Evolutionary conservation across 371 early-diverging fungal species (phyloP).

Genomic region (Caulochytrium protostelioides): DNA sequence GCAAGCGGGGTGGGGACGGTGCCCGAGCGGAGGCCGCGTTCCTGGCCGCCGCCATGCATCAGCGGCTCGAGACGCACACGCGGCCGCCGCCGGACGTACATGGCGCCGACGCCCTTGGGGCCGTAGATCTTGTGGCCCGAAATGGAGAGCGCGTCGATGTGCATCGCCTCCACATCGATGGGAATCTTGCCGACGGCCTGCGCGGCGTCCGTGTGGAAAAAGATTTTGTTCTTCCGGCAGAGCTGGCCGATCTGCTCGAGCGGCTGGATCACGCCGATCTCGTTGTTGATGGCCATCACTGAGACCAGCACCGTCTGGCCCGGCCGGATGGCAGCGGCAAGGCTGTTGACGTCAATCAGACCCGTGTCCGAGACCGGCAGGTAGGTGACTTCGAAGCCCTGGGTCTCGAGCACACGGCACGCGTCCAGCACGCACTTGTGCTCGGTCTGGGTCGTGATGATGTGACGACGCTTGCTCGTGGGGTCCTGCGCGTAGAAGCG

Average conservation of each 20-base stretch:
- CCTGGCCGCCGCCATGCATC: conserved; percentile 96
- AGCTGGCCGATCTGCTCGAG: conserved; percentile 80
- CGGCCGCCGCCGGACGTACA: conserved; percentile 91
- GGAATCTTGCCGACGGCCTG: conserved; percentile 97
- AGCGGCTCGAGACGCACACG: conserved; percentile 86
- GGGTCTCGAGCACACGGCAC: conserved; percentile 90
- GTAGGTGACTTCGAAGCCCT: conserved; percentile 96
- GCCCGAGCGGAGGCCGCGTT: conserved; percentile 93
- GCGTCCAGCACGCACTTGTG: conserved; percentile 99
- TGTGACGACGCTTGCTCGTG: conserved; percentile 84
- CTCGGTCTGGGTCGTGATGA: conserved; percentile 97
- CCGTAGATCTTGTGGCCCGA: conserved; percentile 99
- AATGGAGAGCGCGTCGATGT: conserved; percentile 91
- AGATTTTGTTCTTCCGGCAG: conserved; percentile 67
- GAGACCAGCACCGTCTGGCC: conserved; percentile 77
- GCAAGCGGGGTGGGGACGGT: conserved; percentile 91
- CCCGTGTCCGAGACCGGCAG: conserved; percentile 81
- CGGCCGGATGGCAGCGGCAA: conserved; percentile 75
- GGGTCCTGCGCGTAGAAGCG: too few relatives aligned
- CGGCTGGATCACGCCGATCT: conserved; percentile 97
- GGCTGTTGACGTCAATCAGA: conserved; percentile 36
- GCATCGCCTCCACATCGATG: conserved; percentile 85
- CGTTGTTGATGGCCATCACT: conserved; percentile 98
- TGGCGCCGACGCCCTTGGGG: conserved; percentile 95
- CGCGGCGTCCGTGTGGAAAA: conserved; percentile 98